Percentiles rank a stretch among this genome's conserved stretches.
Evolutionary conservation across 306 rosid species (phyloP).

Genomic region (Betula pendula): DNA sequence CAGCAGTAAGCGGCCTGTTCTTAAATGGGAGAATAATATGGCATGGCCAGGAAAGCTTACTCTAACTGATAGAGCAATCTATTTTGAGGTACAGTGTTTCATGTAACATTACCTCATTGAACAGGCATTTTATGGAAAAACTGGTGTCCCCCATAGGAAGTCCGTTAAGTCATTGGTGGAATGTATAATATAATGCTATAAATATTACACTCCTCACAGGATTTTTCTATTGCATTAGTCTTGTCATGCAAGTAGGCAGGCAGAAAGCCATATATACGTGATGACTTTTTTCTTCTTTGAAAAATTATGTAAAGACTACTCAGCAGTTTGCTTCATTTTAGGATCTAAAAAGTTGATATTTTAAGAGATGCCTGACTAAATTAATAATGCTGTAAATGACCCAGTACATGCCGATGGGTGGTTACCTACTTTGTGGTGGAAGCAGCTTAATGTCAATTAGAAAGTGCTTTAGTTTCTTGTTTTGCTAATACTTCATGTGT

Average conservation of each 20-base stretch:
- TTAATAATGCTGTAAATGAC: neutral
- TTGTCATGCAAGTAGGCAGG: neutral
- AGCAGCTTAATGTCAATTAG: neutral
- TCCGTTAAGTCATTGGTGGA: neutral
- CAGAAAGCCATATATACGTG: neutral
- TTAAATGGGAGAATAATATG: slow-evolving; percentile 92
- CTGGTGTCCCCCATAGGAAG: neutral
- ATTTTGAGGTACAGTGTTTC: slow-evolving; percentile 75
- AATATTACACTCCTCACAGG: neutral
- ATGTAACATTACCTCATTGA: neutral
- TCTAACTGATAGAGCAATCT: slow-evolving; percentile 83
- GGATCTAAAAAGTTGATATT: neutral
- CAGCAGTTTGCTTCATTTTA: neutral
- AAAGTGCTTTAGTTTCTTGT: neutral
- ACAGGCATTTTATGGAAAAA: neutral
- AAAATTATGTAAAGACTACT: neutral
- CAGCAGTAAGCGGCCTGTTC: slow-evolving; percentile 79
- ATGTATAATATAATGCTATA: neutral
- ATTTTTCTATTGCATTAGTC: neutral
- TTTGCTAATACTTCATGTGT: too few relatives aligned
- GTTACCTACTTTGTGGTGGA: neutral
- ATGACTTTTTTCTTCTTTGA: neutral
- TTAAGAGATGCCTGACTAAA: neutral
- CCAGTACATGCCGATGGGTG: neutral
- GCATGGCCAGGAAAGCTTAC: slow-evolving; percentile 99